Conservation (phyloP, 179 eudicot species). For the Camellia oleifera region DNA sequence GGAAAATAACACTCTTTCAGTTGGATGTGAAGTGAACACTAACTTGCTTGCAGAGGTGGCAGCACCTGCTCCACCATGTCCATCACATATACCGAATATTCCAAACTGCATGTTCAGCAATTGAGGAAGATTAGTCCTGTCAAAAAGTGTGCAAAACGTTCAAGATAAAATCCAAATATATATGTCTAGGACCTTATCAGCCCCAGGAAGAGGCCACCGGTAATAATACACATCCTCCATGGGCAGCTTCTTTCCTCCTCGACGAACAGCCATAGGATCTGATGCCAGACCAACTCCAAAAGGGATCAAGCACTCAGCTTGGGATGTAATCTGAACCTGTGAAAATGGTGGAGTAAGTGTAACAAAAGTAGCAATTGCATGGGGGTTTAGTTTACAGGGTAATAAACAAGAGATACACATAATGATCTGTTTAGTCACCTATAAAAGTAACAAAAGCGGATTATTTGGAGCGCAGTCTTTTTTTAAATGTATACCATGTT, state of each 20-base stretch:
- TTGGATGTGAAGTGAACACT: conserved; percentile 29
- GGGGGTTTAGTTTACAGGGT: background rate
- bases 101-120: conserved; percentile 70
- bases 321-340: conserved; percentile 76
- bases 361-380: background rate
- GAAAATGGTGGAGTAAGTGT: conserved; percentile 7
- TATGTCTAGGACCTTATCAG: conserved; percentile 57
- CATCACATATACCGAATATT: conserved; percentile 90
- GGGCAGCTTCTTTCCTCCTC: conserved; percentile 88
- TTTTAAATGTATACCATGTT: background rate
- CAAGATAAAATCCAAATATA: background rate
- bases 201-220: conserved; percentile 84
- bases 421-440: background rate
- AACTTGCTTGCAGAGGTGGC: conserved; percentile 89
- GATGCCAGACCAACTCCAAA: conserved; percentile 86
- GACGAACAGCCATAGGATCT: conserved; percentile 90
- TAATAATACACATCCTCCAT: conserved; percentile 95
- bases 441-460: background rate
- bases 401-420: background rate
- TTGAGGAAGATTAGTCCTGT: background rate
- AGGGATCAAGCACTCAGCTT: conserved; percentile 49
- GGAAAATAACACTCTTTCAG: background rate
- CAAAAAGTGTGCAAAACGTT: background rate
- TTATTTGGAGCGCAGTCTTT: background rate
- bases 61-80: conserved; percentile 94